Evolutionary conservation across 768 basidiomycete genomes (phyloP), one percentile per base, ranked within the genome.

Genomic region (Myochromella boudieri): DNA sequence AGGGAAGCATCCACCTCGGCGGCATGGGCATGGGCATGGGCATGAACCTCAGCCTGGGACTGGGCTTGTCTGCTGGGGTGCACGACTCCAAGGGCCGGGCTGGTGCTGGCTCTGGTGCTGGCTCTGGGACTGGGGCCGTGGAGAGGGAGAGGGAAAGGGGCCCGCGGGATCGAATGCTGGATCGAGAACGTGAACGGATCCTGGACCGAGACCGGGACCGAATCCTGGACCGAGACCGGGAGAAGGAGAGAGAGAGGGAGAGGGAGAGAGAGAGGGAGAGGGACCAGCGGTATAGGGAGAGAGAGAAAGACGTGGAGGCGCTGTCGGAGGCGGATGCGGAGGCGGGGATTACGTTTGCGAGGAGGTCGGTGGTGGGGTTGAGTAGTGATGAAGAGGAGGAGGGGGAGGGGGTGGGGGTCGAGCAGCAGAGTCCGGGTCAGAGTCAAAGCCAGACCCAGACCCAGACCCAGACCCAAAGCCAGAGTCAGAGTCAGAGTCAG

Each of bases 21-120:
- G 36, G 42, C 33, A 21, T 41, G 11, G 33, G 22, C 36, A 38
- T 17, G 26, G 31, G 34, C 25, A 31, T 59, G 37, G 17, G 53
- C 39, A 58, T 52, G 44, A 55, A 55, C 9, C 53, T 42, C 17
- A 49, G 53, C 10, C 43, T 41, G 39, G 40, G 69, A 70, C 75
- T 48, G 46, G 52, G 17, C 29, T n/a, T 31, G 21, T 25, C 25
- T 45, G 39, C 40, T 56, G 60, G 44, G 37, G 84, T 83, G 75
- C 26, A 53, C 15, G 24, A 44, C 26, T 6, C 20, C 2, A 57
- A 26, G n/a, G n/a, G n/a, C n/a, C n/a, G n/a, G n/a, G n/a, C n/a
- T n/a, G n/a, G n/a, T n/a, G n/a, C n/a, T n/a, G n/a, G n/a, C n/a
- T n/a, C n/a, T n/a, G n/a, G n/a, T n/a, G n/a, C n/a, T n/a, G n/a